Base-by-base conservation (phyloP, 768 basidiomycete genomes). In the Pleurotus cornucopiae region DNA sequence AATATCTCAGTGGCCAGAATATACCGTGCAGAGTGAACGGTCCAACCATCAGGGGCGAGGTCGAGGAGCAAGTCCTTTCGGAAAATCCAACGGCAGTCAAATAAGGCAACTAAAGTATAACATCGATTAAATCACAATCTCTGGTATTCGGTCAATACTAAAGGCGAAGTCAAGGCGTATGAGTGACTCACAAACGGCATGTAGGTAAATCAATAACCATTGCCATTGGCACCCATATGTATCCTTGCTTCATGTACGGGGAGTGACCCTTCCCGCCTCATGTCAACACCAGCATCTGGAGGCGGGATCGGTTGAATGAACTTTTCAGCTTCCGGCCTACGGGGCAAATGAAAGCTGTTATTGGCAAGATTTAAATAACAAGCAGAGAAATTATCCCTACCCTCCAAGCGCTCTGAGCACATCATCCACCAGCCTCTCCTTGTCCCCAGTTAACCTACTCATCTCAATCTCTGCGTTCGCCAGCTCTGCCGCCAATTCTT, bases 401-500 rank as follows among this genome's bases (percentile, higher is more conserved):
- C 83, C 83, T 67, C 85, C 85, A 48, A 69, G 65, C 2, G 62
- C 66, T 48, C 74, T 69, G 57, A 86, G 66, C 12, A 85, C 64
- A 39, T 74, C 72, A 61, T 89, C 83, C 47, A 90, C 61, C 58
- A 78, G 74, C n/a, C 61, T 68, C 48, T 90, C 88, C 62, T 89
- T 90, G 54, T 78, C 76, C 49, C 82, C 71, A 56, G 73, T 76
- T 68, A 84, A 81, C 54, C 69, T 73, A 60, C 75, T 73, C 53
- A 76, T 65, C 60, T 90, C 85, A 3, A 71, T 67, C 57, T 78
- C 77, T 6, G 80, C 68, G 13, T 75, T 70, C 37, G 81, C 77
- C 59, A 91, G 71, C 66, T 94, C 88, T 60, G 85, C 81, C 26
- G 80, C 70, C 39, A 94, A 72, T 30, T 74, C 72, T 30, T 82